These are phyloP conservation scores for Colletotrichum sp. DNA, from an alignment of 2,329 filamentous ascomycete genomes.

Conservation along the genomic window DNA sequence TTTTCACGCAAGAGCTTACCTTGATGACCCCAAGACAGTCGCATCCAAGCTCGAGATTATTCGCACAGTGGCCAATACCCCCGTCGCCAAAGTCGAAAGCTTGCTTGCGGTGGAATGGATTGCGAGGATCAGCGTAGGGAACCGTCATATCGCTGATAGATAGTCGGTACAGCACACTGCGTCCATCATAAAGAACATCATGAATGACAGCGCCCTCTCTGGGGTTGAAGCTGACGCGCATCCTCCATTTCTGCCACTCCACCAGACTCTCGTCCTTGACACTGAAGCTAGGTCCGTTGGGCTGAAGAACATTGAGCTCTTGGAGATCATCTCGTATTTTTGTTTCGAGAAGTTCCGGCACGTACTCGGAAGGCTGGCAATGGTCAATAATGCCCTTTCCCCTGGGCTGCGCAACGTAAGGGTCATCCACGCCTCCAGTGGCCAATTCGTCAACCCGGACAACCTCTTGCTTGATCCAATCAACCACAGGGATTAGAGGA, in stretches of 20 bases:
- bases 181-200: conserved; percentile 61
- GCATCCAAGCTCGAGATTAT: conserved; percentile 64
- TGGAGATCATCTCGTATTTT: conserved; percentile 50
- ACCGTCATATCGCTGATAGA: conserved; percentile 59
- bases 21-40: conserved; percentile 53
- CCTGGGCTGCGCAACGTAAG: conserved; percentile 37
- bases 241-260: conserved; percentile 48
- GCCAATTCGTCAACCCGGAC: conserved; percentile 73
- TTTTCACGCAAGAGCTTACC: neutral
- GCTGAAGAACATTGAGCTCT: conserved; percentile 65
- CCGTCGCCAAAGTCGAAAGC: conserved; percentile 74
- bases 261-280: neutral
- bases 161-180: conserved; percentile 61
- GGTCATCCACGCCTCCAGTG: conserved; percentile 62
- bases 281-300: conserved; percentile 62
- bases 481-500: conserved; percentile 69
- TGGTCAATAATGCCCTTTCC: conserved; percentile 52
- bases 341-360: conserved; percentile 59
- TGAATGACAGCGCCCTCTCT: conserved; percentile 65
- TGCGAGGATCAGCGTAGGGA: conserved; percentile 25
- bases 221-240: conserved; percentile 63
- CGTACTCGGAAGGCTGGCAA: conserved; percentile 64
- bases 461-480: conserved; percentile 65
- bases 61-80: conserved; percentile 68
- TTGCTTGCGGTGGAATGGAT: conserved; percentile 65